Percentiles rank a stretch among this genome's conserved stretches.
phyloP scores from a whole-genome alignment of 441 rosid species.

The Pelargonium australe region DNA sequence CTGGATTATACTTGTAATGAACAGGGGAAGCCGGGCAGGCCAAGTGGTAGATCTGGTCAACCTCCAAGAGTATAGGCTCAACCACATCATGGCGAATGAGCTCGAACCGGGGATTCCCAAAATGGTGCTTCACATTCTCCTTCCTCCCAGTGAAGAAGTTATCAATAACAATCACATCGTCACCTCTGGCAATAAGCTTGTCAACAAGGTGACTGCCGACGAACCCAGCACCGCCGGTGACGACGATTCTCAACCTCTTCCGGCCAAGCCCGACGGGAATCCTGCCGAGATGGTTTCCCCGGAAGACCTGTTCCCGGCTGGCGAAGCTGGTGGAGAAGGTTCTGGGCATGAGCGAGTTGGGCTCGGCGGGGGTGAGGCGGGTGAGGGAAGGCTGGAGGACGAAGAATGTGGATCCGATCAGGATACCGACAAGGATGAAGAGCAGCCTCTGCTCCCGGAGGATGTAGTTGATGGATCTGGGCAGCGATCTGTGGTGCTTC shows the following conservation, averaged over 20 bases:
- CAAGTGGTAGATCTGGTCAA: slow-evolving; percentile 71
- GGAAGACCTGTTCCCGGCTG: neutral
- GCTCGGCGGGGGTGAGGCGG: neutral
- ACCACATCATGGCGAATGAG: slow-evolving; percentile 67
- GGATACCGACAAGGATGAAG: neutral
- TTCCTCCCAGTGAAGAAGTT: slow-evolving; percentile 93
- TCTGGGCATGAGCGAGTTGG: neutral
- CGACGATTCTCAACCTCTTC: slow-evolving; percentile 64
- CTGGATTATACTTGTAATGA: slow-evolving; percentile 86
- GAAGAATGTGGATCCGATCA: neutral
- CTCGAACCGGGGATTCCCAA: slow-evolving; percentile 78
- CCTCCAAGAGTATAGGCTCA: slow-evolving; percentile 66
- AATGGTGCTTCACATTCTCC: slow-evolving; percentile 70
- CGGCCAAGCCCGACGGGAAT: slow-evolving; percentile 62
- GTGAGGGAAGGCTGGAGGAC: neutral
- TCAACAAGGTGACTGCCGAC: slow-evolving; percentile 95
- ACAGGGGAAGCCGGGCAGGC: slow-evolving; percentile 87
- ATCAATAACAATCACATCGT: slow-evolving; percentile 86
- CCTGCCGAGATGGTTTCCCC: slow-evolving; percentile 17
- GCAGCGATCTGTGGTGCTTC: neutral
- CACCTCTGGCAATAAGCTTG: slow-evolving; percentile 81
- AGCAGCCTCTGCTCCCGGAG: neutral
- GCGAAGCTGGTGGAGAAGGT: slow-evolving; percentile 5
- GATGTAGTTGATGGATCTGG: slow-evolving; percentile 5
- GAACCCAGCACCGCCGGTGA: slow-evolving; percentile 96